Evolutionary conservation across 2,329 filamentous ascomycete species (phyloP), one percentile per base, ranked within the genome.

Genomic region (Fusarium piperis): DNA sequence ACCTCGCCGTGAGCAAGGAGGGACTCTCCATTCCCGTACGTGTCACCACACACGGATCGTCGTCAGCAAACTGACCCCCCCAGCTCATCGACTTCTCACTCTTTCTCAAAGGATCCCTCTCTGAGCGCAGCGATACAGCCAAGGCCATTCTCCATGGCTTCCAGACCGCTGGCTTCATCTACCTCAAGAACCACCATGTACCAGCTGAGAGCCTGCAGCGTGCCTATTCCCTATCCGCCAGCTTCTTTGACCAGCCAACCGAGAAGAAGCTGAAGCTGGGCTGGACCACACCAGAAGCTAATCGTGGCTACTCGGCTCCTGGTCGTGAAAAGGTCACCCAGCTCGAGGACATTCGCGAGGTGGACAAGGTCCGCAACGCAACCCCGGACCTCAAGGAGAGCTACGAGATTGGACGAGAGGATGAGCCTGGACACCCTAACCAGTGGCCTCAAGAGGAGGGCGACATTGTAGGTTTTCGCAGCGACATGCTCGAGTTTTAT

Each of bases 91-190:
- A 97, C 85, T 95, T 97, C 79, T 89, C 89, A 13, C 85, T 85
- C 46, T 96, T 95, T 81, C 88, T 93, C 26, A 81, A 86, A 64
- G 92, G 92, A 35, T 85, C 87, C 20, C 83, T 88, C 0, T 76
- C 85, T 11, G 84, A 92, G 73, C 92, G 91, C 74, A 83, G 86
- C 57, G 82, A 87, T 46, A 90, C 93, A 1, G 94, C 94, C 23
- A 82, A 89, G 59, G 89, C 92, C 41, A 91, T 97, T 73, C 90
- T 95, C 13, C 79, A 90, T 59, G 94, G 93, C 44, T 97, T 98
- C 84, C 92, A 94, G 76, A 91, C 88, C 2, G 93, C 94, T 3
- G 95, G 95, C 64, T 97, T 98, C 85, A 89, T 98, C 78, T 97
- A 97, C 82, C 89, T 97, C 39, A 91, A 91, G 75, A 93, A 95